Conservation (phyloP, 345 rosid species). For the Hevea brasiliensis region DNA sequence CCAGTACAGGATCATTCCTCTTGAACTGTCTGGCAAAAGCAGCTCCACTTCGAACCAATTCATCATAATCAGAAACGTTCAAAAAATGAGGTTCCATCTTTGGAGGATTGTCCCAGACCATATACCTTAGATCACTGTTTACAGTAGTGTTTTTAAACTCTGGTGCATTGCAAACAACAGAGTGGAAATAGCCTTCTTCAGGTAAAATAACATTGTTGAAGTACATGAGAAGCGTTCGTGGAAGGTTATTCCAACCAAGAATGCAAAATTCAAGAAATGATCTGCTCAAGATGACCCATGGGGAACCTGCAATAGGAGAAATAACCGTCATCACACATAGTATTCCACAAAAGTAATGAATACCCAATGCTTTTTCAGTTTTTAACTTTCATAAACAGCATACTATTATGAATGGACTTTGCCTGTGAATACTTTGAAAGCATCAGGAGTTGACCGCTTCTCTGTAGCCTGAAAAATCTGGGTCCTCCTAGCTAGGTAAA, state of each 20-base stretch:
- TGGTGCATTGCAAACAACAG: conserved; percentile 85
- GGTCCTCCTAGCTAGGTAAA: conserved; percentile 82
- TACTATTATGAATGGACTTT: conserved; percentile 26
- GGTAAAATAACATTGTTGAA: conserved; percentile 79
- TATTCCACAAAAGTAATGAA: conserved; percentile 16
- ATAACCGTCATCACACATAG: conserved; percentile 19
- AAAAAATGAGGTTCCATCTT: conserved; percentile 91
- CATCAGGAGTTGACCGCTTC: conserved; percentile 76
- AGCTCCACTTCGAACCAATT: conserved; percentile 82
- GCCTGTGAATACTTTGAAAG: conserved; percentile 92
- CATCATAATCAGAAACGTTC: conserved; percentile 54
- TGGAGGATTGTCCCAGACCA: conserved; percentile 98
- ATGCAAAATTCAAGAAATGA: conserved; percentile 84
- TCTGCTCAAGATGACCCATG: conserved; percentile 81
- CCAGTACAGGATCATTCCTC: conserved; percentile 66
- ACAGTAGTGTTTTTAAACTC: conserved; percentile 84
- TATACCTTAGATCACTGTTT: conserved; percentile 77
- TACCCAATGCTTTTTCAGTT: background rate
- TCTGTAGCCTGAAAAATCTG: conserved; percentile 85
- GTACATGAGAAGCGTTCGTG: conserved; percentile 88
- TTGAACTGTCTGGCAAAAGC: conserved; percentile 84
- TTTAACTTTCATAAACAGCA: background rate
- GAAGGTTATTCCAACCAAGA: conserved; percentile 96
- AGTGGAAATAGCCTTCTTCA: conserved; percentile 90
- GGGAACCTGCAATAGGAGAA: conserved; percentile 65